phyloP scores from a whole-genome alignment of 257 asterid genomes.

The Rauvolfia tetraphylla region DNA sequence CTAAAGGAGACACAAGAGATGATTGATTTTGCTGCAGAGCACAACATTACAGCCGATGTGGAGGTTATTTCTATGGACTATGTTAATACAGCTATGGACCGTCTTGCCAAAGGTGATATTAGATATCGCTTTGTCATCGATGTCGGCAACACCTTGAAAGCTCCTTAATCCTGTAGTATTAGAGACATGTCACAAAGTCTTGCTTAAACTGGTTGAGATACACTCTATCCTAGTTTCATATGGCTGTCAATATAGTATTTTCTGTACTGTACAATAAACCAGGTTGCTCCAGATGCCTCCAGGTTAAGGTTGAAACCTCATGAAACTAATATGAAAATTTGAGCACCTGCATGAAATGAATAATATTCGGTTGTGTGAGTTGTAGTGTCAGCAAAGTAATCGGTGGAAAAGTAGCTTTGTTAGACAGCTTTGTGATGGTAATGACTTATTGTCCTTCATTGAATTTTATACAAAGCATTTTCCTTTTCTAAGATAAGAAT shows the following conservation, averaged over 20 bases:
- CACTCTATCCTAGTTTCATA: not conserved
- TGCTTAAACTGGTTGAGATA: not conserved
- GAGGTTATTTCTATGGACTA: conserved; percentile 43
- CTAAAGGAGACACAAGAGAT: conserved; percentile 34
- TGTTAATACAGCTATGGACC: conserved; percentile 44
- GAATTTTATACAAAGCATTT: too few relatives aligned
- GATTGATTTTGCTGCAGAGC: conserved; percentile 37
- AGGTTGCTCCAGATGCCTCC: not conserved
- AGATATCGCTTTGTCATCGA: conserved; percentile 18
- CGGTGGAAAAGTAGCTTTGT: too few relatives aligned
- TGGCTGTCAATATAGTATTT: too few relatives aligned
- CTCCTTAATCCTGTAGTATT: not conserved
- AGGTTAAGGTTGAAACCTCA: not conserved
- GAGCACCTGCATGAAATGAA: too few relatives aligned
- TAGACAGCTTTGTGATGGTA: too few relatives aligned
- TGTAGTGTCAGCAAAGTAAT: too few relatives aligned
- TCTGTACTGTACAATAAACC: too few relatives aligned
- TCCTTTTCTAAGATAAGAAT: too few relatives aligned
- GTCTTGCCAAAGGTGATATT: conserved; percentile 39
- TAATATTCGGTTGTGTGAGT: too few relatives aligned
- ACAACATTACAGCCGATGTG: conserved; percentile 33
- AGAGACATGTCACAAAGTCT: not conserved
- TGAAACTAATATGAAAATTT: too few relatives aligned
- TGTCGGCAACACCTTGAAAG: conserved; percentile 9
- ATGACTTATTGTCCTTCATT: too few relatives aligned